phyloP scores from a whole-genome alignment of 805 yeast species.

The Candida lessepsii region DNA sequence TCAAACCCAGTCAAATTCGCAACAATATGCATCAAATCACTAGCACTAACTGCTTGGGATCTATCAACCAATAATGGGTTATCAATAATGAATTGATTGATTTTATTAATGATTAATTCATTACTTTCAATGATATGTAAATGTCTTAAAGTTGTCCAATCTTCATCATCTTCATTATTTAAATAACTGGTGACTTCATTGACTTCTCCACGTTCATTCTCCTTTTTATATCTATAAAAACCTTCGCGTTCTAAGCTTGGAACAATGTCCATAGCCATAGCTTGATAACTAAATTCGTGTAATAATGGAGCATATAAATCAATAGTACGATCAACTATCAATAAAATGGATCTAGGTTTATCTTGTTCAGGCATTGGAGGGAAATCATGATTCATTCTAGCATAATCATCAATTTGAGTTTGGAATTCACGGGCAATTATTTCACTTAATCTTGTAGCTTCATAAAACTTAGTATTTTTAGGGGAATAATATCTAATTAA shows the following conservation, averaged over 20 bases:
- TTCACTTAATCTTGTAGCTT: constrained; percentile 61
- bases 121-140: constrained; percentile 73
- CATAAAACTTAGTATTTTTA: constrained; percentile 42
- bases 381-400: constrained; percentile 64
- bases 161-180: constrained; percentile 62
- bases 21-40: constrained; percentile 73
- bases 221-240: constrained; percentile 51
- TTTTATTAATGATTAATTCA: constrained; percentile 54
- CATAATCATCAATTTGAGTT: constrained; percentile 67
- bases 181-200: constrained; percentile 38
- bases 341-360: constrained; percentile 68
- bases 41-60: constrained; percentile 58
- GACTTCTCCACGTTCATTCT: constrained; percentile 47
- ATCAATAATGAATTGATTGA: constrained; percentile 64
- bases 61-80: constrained; percentile 77
- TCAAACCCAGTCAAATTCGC: constrained; percentile 68
- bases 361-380: constrained; percentile 50
- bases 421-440: constrained; percentile 75
- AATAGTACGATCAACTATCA: constrained; percentile 79
- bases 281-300: constrained; percentile 90
- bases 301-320: constrained; percentile 81
- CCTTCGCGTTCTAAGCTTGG: constrained; percentile 42
- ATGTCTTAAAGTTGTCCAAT: constrained; percentile 72
- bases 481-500: constrained; percentile 69
- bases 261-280: constrained; percentile 80